Base-by-base conservation (phyloP, 169 alveolate genomes). In the Theileria luwenshuni region DNA sequence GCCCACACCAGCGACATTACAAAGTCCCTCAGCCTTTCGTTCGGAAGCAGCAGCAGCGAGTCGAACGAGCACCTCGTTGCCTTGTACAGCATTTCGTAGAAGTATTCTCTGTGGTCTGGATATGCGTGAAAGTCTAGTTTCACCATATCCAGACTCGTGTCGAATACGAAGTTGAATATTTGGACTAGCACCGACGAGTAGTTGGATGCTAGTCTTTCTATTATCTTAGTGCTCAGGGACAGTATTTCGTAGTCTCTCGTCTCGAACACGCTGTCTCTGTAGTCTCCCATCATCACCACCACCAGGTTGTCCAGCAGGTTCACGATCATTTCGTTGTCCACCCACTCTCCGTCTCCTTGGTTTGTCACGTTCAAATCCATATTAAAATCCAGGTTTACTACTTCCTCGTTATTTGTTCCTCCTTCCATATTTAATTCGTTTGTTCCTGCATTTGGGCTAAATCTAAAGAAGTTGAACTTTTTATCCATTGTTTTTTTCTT, bases 101-200 rank as follows among this genome's bases (percentile, higher is more conserved):
- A 94, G 59, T 90, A 76, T 84, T 92, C 95, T 42, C 97, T 64
- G 69, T 94, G 97, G 69, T 94, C 97, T 12, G 97, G 97, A 70
- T 89, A 94, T 15, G 95, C 90, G 73, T 93, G 95, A 69, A 92
- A 94, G 76, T 94, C 95, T 71, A 90, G 85, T 73, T 94, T 94
- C 58, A 94, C 92, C 96, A 94, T 92, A 69, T 92, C 93, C 28
- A 94, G 76, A 25, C 96, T 94, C 65, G 90, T 92, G 32, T 91
- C 92, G 83, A 94, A 93, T 58, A 92, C 84, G 54, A 80, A 87
- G 64, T 92, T 92, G 84, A 94, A 90, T 2, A 94, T 93, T 7
- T 93, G 87, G 1, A 92, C 86, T 19, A 94, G 86, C 58, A 90
- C 92, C 32, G 91, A 91, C n/a, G 77, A 67, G 17, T 86, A 86